Evolutionary conservation across 306 rosid species (phyloP).

Genomic region (Oemleria cerasiformis): DNA sequence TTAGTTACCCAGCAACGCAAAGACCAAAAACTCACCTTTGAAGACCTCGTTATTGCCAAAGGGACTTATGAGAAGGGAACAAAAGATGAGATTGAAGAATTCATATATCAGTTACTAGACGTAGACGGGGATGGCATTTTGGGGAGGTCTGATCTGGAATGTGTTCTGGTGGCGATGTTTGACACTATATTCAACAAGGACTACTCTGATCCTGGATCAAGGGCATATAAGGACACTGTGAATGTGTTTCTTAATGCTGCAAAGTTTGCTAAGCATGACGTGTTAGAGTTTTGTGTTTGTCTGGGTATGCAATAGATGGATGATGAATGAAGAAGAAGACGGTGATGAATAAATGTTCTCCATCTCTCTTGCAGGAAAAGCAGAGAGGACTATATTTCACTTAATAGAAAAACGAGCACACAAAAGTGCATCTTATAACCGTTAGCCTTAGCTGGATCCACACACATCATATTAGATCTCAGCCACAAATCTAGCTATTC

Average conservation of each 20-base stretch:
- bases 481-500: too few species aligned
- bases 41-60: conserved; percentile 83
- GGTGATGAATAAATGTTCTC: too few species aligned
- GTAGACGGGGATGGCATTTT: conserved; percentile 42
- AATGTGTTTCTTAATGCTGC: conserved; percentile 67
- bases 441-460: too few species aligned
- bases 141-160: conserved; percentile 76
- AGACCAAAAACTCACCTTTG: conserved; percentile 70
- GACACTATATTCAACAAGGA: conserved; percentile 40
- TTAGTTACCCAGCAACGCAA: conserved; percentile 68
- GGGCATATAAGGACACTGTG: conserved; percentile 43
- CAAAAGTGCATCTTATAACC: too few species aligned
- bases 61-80: conserved; percentile 82
- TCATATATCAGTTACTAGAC: conserved; percentile 61
- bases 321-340: too few species aligned
- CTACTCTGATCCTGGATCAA: conserved; percentile 43
- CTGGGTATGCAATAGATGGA: too few species aligned
- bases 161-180: conserved; percentile 52
- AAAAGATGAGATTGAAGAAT: conserved; percentile 73
- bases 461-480: too few species aligned
- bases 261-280: conserved; percentile 47
- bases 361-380: too few species aligned
- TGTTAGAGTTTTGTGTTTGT: too few species aligned
- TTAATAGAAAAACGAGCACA: too few species aligned
- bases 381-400: too few species aligned